These are phyloP conservation scores for Tricholoma sp. DNA, from an alignment of 768 basidiomycete species.

Conservation along the genomic window DNA sequence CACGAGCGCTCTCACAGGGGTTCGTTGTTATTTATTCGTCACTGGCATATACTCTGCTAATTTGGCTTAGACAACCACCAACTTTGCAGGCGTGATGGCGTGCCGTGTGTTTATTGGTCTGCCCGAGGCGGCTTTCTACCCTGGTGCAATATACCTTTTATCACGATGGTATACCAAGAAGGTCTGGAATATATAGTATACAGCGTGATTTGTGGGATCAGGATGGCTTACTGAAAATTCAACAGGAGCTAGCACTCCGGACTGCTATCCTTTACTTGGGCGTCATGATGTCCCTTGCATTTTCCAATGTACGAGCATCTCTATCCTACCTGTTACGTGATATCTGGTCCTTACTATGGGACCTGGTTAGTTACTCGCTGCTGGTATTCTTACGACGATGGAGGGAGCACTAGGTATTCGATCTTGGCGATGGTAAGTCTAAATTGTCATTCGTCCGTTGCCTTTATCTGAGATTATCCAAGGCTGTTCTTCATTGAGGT, in stretches of 20 bases:
- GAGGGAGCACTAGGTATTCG: slow-evolving; percentile 60
- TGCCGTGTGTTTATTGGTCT: slow-evolving; percentile 68
- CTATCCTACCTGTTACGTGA: neutral
- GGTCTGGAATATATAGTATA: slow-evolving; percentile 24
- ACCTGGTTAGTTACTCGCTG: slow-evolving; percentile 54
- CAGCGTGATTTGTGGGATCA: neutral
- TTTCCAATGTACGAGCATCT: neutral
- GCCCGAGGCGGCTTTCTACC: slow-evolving; percentile 66
- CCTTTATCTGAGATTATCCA: neutral
- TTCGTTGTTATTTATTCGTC: slow-evolving; percentile 36
- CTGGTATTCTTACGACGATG: slow-evolving; percentile 68
- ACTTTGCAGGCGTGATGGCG: slow-evolving; percentile 47
- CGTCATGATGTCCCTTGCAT: slow-evolving; percentile 53
- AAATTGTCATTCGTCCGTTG: neutral
- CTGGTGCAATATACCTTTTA: slow-evolving; percentile 43
- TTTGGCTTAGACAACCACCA: slow-evolving; percentile 40
- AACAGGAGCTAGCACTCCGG: slow-evolving; percentile 59
- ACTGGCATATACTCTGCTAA: slow-evolving; percentile 29
- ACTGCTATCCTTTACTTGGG: slow-evolving; percentile 58
- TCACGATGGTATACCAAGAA: slow-evolving; percentile 56
- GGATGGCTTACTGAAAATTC: slow-evolving; percentile 2
- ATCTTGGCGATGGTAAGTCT: slow-evolving; percentile 59
- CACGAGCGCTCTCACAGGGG: slow-evolving; percentile 59
- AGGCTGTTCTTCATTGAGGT: slow-evolving; percentile 47
- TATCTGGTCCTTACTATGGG: neutral